A percentile compares a stretch with the other conserved stretches of the same genome.
Evolutionary conservation across 2,329 filamentous ascomycete genomes (phyloP).

Genomic region (Fusarium euwallaceae): DNA sequence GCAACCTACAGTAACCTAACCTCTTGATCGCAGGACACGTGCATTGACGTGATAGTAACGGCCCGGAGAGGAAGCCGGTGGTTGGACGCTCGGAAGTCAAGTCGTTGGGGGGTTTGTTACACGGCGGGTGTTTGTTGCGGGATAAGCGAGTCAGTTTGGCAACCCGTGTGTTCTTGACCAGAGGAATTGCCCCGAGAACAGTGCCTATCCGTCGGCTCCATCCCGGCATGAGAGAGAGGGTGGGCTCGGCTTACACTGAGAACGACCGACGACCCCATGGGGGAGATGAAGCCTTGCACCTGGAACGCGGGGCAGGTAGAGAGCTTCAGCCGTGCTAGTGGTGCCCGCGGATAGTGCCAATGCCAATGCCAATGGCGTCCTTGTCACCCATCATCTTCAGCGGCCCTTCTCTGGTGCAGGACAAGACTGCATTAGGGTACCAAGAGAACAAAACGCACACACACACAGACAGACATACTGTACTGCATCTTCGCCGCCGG

Average conservation of each 20-base stretch:
- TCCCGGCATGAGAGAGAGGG: conserved; percentile 25
- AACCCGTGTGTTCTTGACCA: background rate
- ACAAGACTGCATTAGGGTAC: conserved; percentile 18
- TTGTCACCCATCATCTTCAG: background rate
- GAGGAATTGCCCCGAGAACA: conserved; percentile 9
- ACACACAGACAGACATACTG: background rate
- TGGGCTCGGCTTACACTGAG: conserved; percentile 36
- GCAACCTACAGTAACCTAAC: too few species aligned
- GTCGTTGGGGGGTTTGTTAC: background rate
- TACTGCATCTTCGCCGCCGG: conserved; percentile 6
- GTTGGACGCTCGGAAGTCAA: background rate
- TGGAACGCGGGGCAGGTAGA: conserved; percentile 27
- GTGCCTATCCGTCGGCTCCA: conserved; percentile 21
- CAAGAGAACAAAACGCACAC: background rate
- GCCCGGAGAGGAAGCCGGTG: background rate
- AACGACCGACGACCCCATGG: conserved; percentile 36
- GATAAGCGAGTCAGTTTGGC: conserved; percentile 10
- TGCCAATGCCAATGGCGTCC: background rate
- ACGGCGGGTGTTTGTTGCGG: conserved; percentile 4
- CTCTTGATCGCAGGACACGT: background rate
- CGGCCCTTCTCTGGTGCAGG: conserved; percentile 7
- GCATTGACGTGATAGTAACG: background rate
- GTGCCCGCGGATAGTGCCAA: background rate
- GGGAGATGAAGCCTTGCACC: conserved; percentile 36
- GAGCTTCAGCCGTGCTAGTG: conserved; percentile 21